These are phyloP conservation scores for Rhododendron griersonianum DNA, from an alignment of 148 eudicot species.

Conservation along the genomic window DNA sequence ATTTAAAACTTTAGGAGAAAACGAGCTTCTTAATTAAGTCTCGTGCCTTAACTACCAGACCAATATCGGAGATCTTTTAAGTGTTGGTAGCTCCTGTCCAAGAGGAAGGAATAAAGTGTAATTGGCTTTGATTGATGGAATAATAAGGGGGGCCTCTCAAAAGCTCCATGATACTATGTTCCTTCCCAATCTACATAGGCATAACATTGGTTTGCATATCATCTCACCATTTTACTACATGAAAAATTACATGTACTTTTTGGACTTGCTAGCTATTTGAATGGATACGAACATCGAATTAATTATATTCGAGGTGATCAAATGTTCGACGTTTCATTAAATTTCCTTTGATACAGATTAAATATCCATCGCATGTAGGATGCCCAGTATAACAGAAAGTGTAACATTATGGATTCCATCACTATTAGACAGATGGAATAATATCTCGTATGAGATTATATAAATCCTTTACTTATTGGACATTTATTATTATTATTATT, in stretches of 20 bases:
- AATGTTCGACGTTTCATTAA: not conserved
- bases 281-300: not conserved
- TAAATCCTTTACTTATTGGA: too few species aligned
- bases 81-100: not conserved
- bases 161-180: not conserved
- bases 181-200: not conserved
- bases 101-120: constrained; percentile 38
- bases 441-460: too few species aligned
- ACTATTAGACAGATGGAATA: too few species aligned
- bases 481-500: too few species aligned
- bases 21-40: not conserved
- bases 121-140: constrained; percentile 18
- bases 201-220: not conserved
- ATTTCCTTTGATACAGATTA: too few species aligned
- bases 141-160: constrained; percentile 2
- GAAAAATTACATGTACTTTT: not conserved
- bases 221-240: not conserved
- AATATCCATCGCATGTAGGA: too few species aligned
- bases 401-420: too few species aligned
- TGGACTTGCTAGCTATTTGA: not conserved
- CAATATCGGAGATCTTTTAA: not conserved
- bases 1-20: too few species aligned
- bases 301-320: not conserved
- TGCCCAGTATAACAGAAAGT: too few species aligned
- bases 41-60: not conserved